Percentiles rank a stretch among this genome's conserved stretches.
phyloP scores from a whole-genome alignment of 352 stramenopile genomes.

The Globisporangium mamillatum region DNA sequence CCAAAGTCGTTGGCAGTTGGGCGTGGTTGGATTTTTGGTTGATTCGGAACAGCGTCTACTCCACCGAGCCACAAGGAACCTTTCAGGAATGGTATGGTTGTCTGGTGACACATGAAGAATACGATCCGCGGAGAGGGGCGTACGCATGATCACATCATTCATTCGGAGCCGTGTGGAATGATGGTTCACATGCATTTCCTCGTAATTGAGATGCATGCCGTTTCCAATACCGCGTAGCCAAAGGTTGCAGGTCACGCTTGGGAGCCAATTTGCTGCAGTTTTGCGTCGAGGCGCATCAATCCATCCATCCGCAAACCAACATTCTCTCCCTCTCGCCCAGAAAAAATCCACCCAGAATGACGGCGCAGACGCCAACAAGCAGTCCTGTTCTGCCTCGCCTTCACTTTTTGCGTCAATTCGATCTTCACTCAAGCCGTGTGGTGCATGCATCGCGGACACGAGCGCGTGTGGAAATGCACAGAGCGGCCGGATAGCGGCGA shows the following conservation, averaged over 20 bases:
- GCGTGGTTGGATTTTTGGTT: too few relatives aligned
- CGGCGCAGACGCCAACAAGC: not conserved
- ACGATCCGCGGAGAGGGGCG: not conserved
- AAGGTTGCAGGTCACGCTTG: not conserved
- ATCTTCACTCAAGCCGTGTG: not conserved
- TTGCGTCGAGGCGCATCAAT: too few relatives aligned
- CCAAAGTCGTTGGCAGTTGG: too few relatives aligned
- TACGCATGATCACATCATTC: slow-evolving; percentile 3
- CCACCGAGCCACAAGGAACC: slow-evolving; percentile 1
- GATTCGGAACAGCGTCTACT: not conserved
- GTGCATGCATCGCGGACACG: too few relatives aligned
- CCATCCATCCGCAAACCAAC: not conserved
- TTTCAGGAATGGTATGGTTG: slow-evolving; percentile 11
- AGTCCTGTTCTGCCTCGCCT: not conserved
- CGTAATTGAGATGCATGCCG: not conserved
- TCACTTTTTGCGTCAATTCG: not conserved
- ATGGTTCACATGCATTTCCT: slow-evolving; percentile 5
- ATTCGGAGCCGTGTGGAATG: not conserved
- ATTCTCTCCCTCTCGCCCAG: not conserved
- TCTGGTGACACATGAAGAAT: not conserved
- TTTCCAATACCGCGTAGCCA: not conserved
- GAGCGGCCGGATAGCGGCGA: too few relatives aligned
- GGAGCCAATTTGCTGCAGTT: too few relatives aligned
- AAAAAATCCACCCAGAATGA: slow-evolving; percentile 8
- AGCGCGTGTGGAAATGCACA: too few relatives aligned